A percentile compares a stretch with the other conserved stretches of the same genome.
phyloP scores from a whole-genome alignment of 2,329 filamentous ascomycete species.

The Arthroderma sp. region DNA sequence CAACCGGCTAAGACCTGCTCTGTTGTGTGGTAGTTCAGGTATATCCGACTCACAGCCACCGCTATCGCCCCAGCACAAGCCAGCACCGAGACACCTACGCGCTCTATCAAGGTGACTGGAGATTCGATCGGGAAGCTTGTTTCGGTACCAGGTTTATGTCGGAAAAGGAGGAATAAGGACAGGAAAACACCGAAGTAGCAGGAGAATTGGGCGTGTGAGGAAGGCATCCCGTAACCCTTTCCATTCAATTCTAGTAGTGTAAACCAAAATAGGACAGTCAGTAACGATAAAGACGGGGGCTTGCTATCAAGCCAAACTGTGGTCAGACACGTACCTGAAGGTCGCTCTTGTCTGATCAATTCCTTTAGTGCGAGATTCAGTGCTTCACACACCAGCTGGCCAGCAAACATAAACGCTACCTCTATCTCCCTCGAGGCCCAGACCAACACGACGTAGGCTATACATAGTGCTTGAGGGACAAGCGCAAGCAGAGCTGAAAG shows the following conservation, averaged over 20 bases:
- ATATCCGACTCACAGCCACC: conserved; percentile 73
- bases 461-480: conserved; percentile 77
- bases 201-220: conserved; percentile 88
- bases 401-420: conserved; percentile 75
- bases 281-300: not conserved
- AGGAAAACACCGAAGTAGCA: conserved; percentile 81
- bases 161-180: conserved; percentile 67
- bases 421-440: conserved; percentile 87
- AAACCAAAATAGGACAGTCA: not conserved
- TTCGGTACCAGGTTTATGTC: conserved; percentile 47
- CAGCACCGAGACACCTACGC: conserved; percentile 44
- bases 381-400: conserved; percentile 82
- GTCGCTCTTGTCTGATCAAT: conserved; percentile 81
- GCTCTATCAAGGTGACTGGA: conserved; percentile 39
- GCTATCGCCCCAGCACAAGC: conserved; percentile 49
- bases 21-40: conserved; percentile 83
- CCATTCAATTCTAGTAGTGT: conserved; percentile 37
- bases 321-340: conserved; percentile 46
- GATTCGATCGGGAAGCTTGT: conserved; percentile 17
- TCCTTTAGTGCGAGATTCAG: conserved; percentile 84
- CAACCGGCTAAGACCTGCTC: conserved; percentile 76
- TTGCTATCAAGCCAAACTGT: too few species aligned
- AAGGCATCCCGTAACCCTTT: conserved; percentile 96
- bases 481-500: conserved; percentile 88
- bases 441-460: conserved; percentile 80